Percentiles rank a stretch among this genome's conserved stretches.
Conservation (phyloP, 2,329 filamentous ascomycete genomes). For the Fusarium siculi region DNA sequence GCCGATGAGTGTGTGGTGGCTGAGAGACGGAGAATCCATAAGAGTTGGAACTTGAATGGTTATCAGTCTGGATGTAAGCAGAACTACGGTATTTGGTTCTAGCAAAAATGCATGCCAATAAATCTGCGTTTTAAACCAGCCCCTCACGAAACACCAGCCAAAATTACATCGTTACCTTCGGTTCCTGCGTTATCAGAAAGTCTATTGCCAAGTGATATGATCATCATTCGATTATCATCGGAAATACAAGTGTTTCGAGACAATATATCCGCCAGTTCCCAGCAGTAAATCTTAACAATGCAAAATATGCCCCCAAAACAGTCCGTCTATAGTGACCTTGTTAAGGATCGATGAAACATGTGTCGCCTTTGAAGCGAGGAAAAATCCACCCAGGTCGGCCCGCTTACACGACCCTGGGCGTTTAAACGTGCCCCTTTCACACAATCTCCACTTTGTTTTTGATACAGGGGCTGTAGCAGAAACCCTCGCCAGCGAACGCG, state of each 20-base stretch:
- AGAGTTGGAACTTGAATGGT: not conserved
- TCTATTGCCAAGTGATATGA: not conserved
- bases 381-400: slow-evolving; percentile 9
- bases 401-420: not conserved
- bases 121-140: not conserved
- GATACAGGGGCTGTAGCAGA: slow-evolving; percentile 40
- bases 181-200: not conserved
- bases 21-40: not conserved
- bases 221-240: slow-evolving; percentile 6
- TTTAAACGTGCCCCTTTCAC: slow-evolving; percentile 26
- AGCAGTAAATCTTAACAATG: slow-evolving; percentile 8
- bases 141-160: not conserved
- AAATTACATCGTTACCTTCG: not conserved
- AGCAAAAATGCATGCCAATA: not conserved
- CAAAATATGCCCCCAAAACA: slow-evolving; percentile 2
- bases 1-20: not conserved
- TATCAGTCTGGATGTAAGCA: not conserved
- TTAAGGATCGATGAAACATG: slow-evolving; percentile 25
- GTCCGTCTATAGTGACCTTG: not conserved
- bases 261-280: slow-evolving; percentile 4
- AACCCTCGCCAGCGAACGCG: not conserved
- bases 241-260: slow-evolving; percentile 19
- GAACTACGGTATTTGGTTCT: not conserved
- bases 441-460: slow-evolving; percentile 29
- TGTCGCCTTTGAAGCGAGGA: slow-evolving; percentile 28